phyloP scores from a whole-genome alignment of 352 stramenopile species.

The Phytophthora hibernalis region DNA sequence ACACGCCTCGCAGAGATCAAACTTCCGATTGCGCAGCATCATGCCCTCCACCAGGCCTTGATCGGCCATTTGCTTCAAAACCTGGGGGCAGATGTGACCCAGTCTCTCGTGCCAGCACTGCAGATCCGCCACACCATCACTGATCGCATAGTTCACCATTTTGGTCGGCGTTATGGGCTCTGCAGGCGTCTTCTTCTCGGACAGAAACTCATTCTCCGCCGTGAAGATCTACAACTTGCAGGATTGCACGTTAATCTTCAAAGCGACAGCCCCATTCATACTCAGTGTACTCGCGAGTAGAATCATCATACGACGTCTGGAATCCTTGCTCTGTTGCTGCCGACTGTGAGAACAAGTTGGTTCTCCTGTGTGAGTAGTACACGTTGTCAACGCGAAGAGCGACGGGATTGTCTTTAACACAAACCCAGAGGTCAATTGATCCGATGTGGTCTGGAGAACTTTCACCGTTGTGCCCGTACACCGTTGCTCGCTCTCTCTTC shows the following conservation, averaged over 20 bases:
- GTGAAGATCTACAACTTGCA: conserved; percentile 10
- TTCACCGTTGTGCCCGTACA: conserved; percentile 3
- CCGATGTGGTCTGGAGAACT: not conserved
- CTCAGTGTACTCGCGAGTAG: not conserved
- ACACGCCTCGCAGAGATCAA: too few relatives aligned
- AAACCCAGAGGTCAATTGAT: conserved; percentile 8
- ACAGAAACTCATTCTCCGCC: conserved; percentile 5
- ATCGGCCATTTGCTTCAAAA: too few relatives aligned
- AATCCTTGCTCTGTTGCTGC: conserved; percentile 3
- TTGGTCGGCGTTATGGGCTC: not conserved
- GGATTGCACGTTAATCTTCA: not conserved
- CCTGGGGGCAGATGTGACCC: too few relatives aligned
- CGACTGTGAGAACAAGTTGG: conserved; percentile 10
- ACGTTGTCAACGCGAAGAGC: too few relatives aligned
- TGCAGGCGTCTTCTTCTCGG: not conserved
- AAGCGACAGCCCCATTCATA: not conserved
- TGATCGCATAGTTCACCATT: conserved; percentile 3
- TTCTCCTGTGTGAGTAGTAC: conserved; percentile 5
- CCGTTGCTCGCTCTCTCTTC: not conserved
- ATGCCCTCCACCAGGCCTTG: too few relatives aligned
- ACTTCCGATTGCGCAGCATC: too few relatives aligned
- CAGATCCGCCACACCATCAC: too few relatives aligned
- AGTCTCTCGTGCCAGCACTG: too few relatives aligned
- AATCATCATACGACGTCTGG: conserved; percentile 2
- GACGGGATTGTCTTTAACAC: not conserved